These are phyloP conservation scores for Apiotrichum gamsii DNA, from an alignment of 1,284 basidiomycete species.

Conservation along the genomic window DNA sequence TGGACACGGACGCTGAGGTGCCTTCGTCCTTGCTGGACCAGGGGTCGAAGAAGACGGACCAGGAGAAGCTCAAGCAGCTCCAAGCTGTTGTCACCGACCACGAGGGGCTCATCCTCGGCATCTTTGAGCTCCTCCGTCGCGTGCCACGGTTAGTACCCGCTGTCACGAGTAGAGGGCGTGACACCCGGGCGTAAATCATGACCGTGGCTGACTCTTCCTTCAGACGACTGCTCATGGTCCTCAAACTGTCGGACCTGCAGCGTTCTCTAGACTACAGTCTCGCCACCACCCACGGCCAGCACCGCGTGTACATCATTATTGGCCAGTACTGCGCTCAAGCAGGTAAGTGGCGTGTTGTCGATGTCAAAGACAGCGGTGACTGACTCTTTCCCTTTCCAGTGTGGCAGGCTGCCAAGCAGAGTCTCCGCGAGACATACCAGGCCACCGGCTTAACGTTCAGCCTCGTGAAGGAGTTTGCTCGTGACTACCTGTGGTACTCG, in stretches of 20 bases:
- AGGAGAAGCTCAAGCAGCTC: constrained; percentile 62
- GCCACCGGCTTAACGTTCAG: constrained; percentile 22
- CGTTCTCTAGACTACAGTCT: constrained; percentile 55
- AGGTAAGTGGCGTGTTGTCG: constrained; percentile 15
- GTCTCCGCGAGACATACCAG: constrained; percentile 11
- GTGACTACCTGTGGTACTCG: constrained; percentile 19
- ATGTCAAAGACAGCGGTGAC: not conserved
- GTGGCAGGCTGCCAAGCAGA: constrained; percentile 64
- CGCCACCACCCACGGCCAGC: constrained; percentile 56
- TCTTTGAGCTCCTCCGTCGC: constrained; percentile 75
- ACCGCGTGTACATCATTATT: constrained; percentile 83
- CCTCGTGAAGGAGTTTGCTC: constrained; percentile 15
- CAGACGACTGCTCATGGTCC: constrained; percentile 45
- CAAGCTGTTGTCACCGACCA: constrained; percentile 61
- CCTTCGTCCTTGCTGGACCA: constrained; percentile 62
- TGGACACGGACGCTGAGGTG: constrained; percentile 25
- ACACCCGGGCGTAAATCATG: too few relatives aligned
- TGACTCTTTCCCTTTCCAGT: too few relatives aligned
- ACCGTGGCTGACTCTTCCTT: not conserved
- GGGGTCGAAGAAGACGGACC: constrained; percentile 63
- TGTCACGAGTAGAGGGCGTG: not conserved
- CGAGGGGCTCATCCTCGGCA: constrained; percentile 72
- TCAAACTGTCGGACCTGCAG: constrained; percentile 59
- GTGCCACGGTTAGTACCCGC: constrained; percentile 60
- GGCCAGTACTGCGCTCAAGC: constrained; percentile 74